Base-by-base conservation (phyloP, 1,139 yeast genomes). In the Geotrichum australiense region DNA sequence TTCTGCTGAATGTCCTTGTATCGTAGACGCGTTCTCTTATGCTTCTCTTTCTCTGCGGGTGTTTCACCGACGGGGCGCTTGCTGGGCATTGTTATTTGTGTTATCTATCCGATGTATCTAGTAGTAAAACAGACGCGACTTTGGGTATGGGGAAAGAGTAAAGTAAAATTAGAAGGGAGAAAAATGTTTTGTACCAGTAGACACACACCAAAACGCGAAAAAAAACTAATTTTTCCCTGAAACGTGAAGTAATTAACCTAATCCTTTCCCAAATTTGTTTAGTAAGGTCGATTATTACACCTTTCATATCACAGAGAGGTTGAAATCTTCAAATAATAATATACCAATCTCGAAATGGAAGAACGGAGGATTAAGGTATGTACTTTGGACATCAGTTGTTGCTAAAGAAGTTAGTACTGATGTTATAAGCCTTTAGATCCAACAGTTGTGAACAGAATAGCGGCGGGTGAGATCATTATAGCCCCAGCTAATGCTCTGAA, bases 381-480 rank as follows among this genome's bases (percentile, higher is more conserved):
- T 25, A 5, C 11, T 7, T 7, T 15, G 32, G 3, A 21, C 3
- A 7, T 36, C 12, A 3, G 5, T 2, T 5, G 7, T n/a, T 35
- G 4, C 8, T 12, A 15, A 33, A 4, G 3, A 22, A 33, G 8
- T 21, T 3, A 12, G 7, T 15, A 21, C 19, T 27, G 11, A 27
- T 18, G 14, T 12, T 10, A 54, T 36, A 47, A 66, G 54, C 69
- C 73, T 39, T 70, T 86, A 10, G 87, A 80, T 29, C 65, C 65
- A 21, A 57, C 73, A 3, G 97, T 89, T 25, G 84, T 93, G 41
- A 89, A 86, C 59, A 74, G 81, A 47, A 91, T 93, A 22, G 98
- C 99, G 0, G 98, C 99, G 1, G 98, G 98, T 0, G 98, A 93
- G 64, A 86, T 93, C 63, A 85, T 93, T 46, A 74, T 89, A 26